Base-by-base conservation (phyloP, 768 basidiomycete species). In the Mycena indigotica region DNA sequence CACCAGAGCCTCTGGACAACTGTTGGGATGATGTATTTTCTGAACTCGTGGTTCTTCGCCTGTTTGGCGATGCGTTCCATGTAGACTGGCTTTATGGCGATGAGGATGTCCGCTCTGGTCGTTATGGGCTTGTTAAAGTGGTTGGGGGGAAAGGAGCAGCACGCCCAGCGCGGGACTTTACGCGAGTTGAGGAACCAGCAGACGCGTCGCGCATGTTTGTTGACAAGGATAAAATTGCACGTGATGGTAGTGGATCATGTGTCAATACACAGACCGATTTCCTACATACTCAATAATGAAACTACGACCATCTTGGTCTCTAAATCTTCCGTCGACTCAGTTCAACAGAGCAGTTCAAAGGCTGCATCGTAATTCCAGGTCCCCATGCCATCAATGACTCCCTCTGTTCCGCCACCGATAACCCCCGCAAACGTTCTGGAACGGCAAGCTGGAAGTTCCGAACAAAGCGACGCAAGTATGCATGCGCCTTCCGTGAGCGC, bases 401-500 rank as follows among this genome's bases (percentile, higher is more conserved):
- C 53, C 72, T 72, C 57, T 77, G 78, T 52, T 73, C 69, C 10
- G 65, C 70, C 5, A 69, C 61, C 0, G 72, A 52, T 46, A 63
- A 63, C 0, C 51, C 59, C 28, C 56, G 64, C 29, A 81, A 58
- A 40, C 77, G 69, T 1, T 70, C 68, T 0, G 80, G 79, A 3
- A 80, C 67, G 0, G 69, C 65, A 23, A 83, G 67, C 55, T 74
- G 66, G 64, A 79, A 83, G 32, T 61, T 70, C 23, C 75, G 73
- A 3, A 78, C 72, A 44, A 83, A 61, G 45, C 72, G n/a, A 73
- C 10, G 82, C 77, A 29, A 83, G 67, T 53, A 80, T 67, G 40
- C 77, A 75, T 1, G 74, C 60, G 45, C 69, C 73, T 62, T 81
- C 78, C 3, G 76, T 68, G 4, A 76, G 59, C 1, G 81, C 76